These are phyloP conservation scores for Xanthoparmelia taractica DNA, from an alignment of 495 filamentous ascomycete genomes.

Conservation along the genomic window DNA sequence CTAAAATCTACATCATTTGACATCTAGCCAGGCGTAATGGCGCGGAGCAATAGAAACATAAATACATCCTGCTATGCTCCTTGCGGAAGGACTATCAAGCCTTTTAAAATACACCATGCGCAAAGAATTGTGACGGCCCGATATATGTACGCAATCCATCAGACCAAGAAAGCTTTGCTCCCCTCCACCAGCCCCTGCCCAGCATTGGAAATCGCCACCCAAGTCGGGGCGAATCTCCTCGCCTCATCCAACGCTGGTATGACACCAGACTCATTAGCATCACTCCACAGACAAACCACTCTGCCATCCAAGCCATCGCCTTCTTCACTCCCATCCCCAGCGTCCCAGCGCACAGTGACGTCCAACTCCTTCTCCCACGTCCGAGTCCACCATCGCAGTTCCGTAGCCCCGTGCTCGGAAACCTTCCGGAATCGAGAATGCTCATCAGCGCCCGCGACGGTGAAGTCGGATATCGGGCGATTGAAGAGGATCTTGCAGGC, in stretches of 20 bases:
- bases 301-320: slow-evolving; percentile 52
- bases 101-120: not conserved
- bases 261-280: slow-evolving; percentile 59
- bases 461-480: slow-evolving; percentile 52
- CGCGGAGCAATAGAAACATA: not conserved
- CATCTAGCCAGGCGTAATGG: not conserved
- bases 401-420: slow-evolving; percentile 43
- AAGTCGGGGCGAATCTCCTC: slow-evolving; percentile 62
- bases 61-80: not conserved
- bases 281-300: slow-evolving; percentile 81
- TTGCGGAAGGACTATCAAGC: not conserved
- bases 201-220: slow-evolving; percentile 68
- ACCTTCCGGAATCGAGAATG: slow-evolving; percentile 49
- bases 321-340: slow-evolving; percentile 28
- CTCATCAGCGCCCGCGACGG: slow-evolving; percentile 50
- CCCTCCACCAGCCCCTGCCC: slow-evolving; percentile 79
- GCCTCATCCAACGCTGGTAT: slow-evolving; percentile 88
- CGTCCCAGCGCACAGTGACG: slow-evolving; percentile 63
- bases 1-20: not conserved
- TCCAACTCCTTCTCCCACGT: slow-evolving; percentile 68
- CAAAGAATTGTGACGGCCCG: not conserved
- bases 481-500: slow-evolving; percentile 62
- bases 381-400: slow-evolving; percentile 64
- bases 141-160: slow-evolving; percentile 13
- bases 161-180: slow-evolving; percentile 49